These are phyloP conservation scores for Lasiodiplodia citricola DNA, from an alignment of 2,329 filamentous ascomycete species.

Conservation along the genomic window DNA sequence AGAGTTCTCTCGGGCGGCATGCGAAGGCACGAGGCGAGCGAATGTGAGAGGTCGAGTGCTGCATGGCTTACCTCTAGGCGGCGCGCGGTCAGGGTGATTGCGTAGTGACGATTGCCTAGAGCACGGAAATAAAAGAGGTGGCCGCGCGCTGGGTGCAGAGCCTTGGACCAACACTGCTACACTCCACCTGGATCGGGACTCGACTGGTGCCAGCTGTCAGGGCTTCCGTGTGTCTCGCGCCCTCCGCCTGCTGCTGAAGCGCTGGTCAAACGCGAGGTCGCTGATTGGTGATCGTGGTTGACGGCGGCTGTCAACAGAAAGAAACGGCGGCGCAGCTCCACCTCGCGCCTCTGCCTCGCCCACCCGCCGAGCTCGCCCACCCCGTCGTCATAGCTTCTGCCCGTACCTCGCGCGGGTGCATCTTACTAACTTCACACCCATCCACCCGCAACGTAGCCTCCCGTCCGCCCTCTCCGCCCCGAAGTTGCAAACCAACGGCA, in stretches of 20 bases:
- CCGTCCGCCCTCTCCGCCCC: constrained; percentile 3
- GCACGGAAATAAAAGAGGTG: constrained; percentile 10
- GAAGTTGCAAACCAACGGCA: not conserved
- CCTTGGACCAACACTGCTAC: not conserved
- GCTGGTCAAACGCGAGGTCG: constrained; percentile 7
- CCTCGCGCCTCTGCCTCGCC: constrained; percentile 3
- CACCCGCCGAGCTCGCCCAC: constrained; percentile 15
- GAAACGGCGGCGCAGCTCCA: constrained; percentile 9
- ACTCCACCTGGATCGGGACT: not conserved
- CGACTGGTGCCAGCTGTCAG: constrained; percentile 19
- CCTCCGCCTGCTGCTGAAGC: not conserved
- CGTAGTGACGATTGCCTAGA: constrained; percentile 21
- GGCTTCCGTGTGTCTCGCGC: not conserved
- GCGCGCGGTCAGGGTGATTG: constrained; percentile 4
- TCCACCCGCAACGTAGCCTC: constrained; percentile 3
- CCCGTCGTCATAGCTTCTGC: constrained; percentile 25
- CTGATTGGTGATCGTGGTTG: constrained; percentile 23
- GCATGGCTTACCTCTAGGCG: constrained; percentile 21
- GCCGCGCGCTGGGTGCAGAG: constrained; percentile 3
- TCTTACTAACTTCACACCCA: constrained; percentile 17
- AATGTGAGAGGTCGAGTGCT: not conserved
- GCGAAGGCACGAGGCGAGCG: not conserved
- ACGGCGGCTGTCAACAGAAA: constrained; percentile 14
- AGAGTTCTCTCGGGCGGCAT: not conserved
- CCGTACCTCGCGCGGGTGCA: constrained; percentile 15